phyloP scores from a whole-genome alignment of 306 rosid species.

The Citrullus amarus region DNA sequence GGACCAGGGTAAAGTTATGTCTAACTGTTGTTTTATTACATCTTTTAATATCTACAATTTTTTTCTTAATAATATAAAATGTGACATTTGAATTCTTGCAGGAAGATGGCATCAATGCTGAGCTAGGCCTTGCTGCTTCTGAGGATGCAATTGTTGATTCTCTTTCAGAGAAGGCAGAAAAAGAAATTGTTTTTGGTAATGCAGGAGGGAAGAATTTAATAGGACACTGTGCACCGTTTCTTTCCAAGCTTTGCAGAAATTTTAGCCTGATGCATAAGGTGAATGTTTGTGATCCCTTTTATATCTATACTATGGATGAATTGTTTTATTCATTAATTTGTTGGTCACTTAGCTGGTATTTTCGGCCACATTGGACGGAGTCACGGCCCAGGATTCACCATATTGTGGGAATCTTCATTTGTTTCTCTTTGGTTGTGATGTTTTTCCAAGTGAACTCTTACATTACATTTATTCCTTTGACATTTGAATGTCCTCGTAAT shows the following conservation, averaged over 20 bases:
- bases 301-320: neutral
- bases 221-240: conserved; percentile 62
- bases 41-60: neutral
- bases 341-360: neutral
- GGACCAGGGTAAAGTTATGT: neutral
- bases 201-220: conserved; percentile 56
- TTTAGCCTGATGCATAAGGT: conserved; percentile 84
- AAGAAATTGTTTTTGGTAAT: conserved; percentile 67
- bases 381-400: neutral
- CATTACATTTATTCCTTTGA: neutral
- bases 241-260: conserved; percentile 84
- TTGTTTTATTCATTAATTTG: neutral
- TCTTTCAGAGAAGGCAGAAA: conserved; percentile 74
- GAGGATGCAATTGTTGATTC: conserved; percentile 89
- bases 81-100: conserved; percentile 22
- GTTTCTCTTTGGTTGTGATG: neutral
- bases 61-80: neutral
- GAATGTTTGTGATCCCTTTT: conserved; percentile 13
- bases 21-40: neutral
- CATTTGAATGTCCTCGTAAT: neutral
- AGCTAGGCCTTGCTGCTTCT: conserved; percentile 87
- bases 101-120: conserved; percentile 69
- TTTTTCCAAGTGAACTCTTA: neutral
- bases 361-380: neutral
- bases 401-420: neutral